These are phyloP conservation scores for Ceratocystis ficicola DNA, from an alignment of 2,329 filamentous ascomycete species.

Conservation along the genomic window DNA sequence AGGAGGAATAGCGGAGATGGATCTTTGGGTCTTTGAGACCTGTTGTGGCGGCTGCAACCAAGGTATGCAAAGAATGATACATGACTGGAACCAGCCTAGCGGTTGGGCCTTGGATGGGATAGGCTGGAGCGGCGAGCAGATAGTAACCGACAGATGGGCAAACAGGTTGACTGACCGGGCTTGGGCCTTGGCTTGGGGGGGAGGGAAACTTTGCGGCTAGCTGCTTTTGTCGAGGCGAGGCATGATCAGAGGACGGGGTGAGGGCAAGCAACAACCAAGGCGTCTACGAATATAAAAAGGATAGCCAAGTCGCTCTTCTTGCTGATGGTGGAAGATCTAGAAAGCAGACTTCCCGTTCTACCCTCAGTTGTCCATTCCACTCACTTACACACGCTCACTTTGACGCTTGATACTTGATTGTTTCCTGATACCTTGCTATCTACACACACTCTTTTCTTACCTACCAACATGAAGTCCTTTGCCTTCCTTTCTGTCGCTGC, in stretches of 20 bases:
- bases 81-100: too few relatives aligned
- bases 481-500: constrained; percentile 12
- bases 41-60: too few relatives aligned
- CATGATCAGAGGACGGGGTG: background rate
- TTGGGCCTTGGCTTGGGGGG: too few relatives aligned
- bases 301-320: background rate
- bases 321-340: background rate
- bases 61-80: too few relatives aligned
- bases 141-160: too few relatives aligned
- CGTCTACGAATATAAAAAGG: background rate
- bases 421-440: constrained; percentile 11
- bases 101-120: too few relatives aligned
- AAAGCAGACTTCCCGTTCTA: background rate
- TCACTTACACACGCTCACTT: constrained; percentile 9
- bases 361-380: background rate
- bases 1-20: too few relatives aligned
- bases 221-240: background rate
- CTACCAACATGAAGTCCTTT: constrained; percentile 18
- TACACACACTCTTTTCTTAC: constrained; percentile 11
- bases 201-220: background rate
- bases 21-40: too few relatives aligned
- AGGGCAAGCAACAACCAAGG: background rate
- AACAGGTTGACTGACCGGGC: too few relatives aligned
- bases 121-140: too few relatives aligned
- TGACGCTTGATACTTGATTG: background rate